Conservation (phyloP, 83 land plant species). For the Larix sibirica region DNA sequence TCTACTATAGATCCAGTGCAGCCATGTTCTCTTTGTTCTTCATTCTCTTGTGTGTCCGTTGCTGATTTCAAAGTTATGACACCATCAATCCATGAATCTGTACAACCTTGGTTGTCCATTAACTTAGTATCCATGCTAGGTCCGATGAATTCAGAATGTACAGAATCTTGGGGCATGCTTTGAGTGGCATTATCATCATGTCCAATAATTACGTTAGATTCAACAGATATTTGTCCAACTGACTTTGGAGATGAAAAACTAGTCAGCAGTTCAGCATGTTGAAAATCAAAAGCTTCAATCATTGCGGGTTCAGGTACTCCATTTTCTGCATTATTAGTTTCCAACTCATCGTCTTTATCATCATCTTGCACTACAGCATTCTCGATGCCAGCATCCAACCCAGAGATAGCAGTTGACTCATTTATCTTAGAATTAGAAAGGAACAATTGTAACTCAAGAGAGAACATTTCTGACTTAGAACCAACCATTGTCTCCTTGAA, state of each 20-base stretch:
- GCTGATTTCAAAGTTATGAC: not conserved
- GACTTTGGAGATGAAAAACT: not conserved
- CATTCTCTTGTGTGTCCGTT: not conserved
- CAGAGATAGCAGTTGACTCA: conserved; percentile 1
- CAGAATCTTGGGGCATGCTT: not conserved
- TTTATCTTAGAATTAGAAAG: conserved; percentile 1
- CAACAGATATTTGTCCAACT: conserved; percentile 3
- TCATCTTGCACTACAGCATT: not conserved
- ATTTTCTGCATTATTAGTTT: not conserved
- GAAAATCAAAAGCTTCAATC: not conserved
- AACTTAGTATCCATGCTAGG: not conserved
- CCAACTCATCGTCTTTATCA: not conserved
- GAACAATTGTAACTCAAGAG: not conserved
- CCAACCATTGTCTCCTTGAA: not conserved
- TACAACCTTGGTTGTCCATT: not conserved
- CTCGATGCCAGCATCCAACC: conserved; percentile 1
- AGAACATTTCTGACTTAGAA: not conserved
- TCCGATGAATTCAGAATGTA: conserved; percentile 1
- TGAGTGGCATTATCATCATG: not conserved
- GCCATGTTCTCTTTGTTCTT: not conserved
- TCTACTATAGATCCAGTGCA: not conserved
- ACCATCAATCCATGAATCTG: not conserved
- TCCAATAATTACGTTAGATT: conserved; percentile 4
- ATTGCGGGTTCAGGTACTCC: not conserved
- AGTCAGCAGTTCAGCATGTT: not conserved